Percentiles rank a stretch among this genome's conserved stretches.
Evolutionary conservation across 495 filamentous ascomycete species (phyloP).

Genomic region (Halenospora varia): DNA sequence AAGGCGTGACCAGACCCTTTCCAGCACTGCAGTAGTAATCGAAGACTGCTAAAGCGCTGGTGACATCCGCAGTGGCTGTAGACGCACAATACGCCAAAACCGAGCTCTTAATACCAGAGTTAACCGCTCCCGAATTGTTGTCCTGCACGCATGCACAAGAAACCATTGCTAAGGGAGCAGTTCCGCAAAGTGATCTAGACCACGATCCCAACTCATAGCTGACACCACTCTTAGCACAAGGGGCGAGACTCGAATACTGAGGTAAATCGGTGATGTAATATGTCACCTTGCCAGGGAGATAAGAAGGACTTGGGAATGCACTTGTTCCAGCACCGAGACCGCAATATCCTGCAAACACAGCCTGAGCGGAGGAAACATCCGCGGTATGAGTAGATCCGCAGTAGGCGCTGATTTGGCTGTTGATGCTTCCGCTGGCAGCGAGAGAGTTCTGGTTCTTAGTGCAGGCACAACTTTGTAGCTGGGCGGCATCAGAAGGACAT

Average conservation of each 20-base stretch:
- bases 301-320: conserved; percentile 36
- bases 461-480: conserved; percentile 39
- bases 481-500: conserved; percentile 36
- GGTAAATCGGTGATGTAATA: conserved; percentile 48
- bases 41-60: conserved; percentile 39
- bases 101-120: conserved; percentile 32
- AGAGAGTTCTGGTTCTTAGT: conserved; percentile 41
- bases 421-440: conserved; percentile 33
- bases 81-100: conserved; percentile 39
- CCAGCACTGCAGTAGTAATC: conserved; percentile 45
- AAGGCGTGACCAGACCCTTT: conserved; percentile 30
- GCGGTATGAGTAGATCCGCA: conserved; percentile 33
- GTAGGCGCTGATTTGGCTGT: conserved; percentile 33
- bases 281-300: conserved; percentile 43
- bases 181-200: conserved; percentile 36
- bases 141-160: conserved; percentile 46
- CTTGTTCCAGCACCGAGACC: conserved; percentile 40
- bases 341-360: conserved; percentile 45
- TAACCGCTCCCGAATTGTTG: conserved; percentile 33
- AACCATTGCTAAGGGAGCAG: conserved; percentile 38
- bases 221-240: conserved; percentile 38
- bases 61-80: conserved; percentile 41
- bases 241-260: conserved; percentile 36
- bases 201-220: conserved; percentile 38
- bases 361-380: conserved; percentile 42